Base-by-base conservation (phyloP, 768 basidiomycete species). In the Pleurotus eryngii region DNA sequence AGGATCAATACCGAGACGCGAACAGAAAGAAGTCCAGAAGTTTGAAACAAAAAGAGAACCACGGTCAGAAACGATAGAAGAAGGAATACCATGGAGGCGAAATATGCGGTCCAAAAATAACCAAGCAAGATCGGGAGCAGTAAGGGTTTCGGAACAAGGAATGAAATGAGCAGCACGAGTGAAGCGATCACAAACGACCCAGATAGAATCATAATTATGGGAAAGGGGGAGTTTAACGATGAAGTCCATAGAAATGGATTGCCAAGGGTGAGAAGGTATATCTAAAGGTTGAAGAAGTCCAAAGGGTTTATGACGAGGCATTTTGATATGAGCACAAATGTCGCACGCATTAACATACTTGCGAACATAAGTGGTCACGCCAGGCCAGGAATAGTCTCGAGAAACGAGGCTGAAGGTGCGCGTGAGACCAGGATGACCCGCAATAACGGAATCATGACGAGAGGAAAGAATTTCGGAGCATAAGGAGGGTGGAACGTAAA, bases 371-470 rank as follows among this genome's bases (percentile, higher is more conserved):
- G 24, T 59, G 37, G 56, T 48, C 30, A 73, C 58, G 1, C 66
- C 64, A 3, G 68, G 78, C 78, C 78, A 82, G 2, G 66, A 75
- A 60, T 73, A 81, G 42, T 78, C 65, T 5, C 70, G 64, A 0
- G 40, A 42, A 3, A 81, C 59, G 2, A 71, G 57, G 3, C 68
- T 60, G 7, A 65, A 54, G 0, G 78, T 81, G 14, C 64, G 64
- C 2, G 57, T 60, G 11, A 61, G 65, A 3, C 80, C 79, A 5
- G 69, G 74, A 51, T 81, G 80, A 11, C 80, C 78, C 26, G 69
- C 68, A 20, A 70, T 49, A 2, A 67, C 61, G 18, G 61, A 55
- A 56, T 82, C 74, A 60, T 81, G 80, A 17, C 62, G 63, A 5
- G 56, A 57, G 8, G 67, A 59, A 7, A 78, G 56, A 49, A 74